phyloP scores from a whole-genome alignment of 2,329 filamentous ascomycete species.

The Scedosporium dehoogii region DNA sequence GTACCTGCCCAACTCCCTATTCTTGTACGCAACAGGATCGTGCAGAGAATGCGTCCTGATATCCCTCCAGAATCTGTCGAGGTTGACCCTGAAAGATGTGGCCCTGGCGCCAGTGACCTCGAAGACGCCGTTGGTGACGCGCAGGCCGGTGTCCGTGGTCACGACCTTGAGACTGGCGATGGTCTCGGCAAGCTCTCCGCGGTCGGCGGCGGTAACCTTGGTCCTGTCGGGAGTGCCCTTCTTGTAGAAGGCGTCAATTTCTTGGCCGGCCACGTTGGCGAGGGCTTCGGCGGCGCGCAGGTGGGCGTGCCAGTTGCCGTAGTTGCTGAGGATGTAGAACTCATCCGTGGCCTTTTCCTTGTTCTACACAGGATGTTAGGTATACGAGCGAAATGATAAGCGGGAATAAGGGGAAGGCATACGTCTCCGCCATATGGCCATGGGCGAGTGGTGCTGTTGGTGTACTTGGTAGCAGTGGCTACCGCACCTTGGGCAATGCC shows the following conservation, averaged over 20 bases:
- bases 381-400: neutral
- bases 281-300: conserved; percentile 49
- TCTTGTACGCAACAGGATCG: conserved; percentile 60
- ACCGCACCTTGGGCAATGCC: conserved; percentile 52
- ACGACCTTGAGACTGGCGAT: conserved; percentile 54
- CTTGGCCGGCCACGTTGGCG: conserved; percentile 42
- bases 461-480: conserved; percentile 45
- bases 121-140: conserved; percentile 51
- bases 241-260: conserved; percentile 36
- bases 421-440: conserved; percentile 57
- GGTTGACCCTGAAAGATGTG: conserved; percentile 45
- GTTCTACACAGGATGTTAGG: conserved; percentile 18
- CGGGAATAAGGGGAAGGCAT: conserved; percentile 9
- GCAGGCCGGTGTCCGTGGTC: conserved; percentile 47
- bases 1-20: conserved; percentile 49
- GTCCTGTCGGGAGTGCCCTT: conserved; percentile 27
- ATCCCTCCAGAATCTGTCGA: conserved; percentile 59
- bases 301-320: conserved; percentile 54
- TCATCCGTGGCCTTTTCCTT: conserved; percentile 51
- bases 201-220: conserved; percentile 36
- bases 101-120: conserved; percentile 52
- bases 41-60: conserved; percentile 56
- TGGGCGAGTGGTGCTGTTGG: conserved; percentile 42
- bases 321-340: conserved; percentile 55
- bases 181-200: conserved; percentile 53